phyloP scores from a whole-genome alignment of 2,329 filamentous ascomycete genomes.

The Hymenoscyphus repandus region DNA sequence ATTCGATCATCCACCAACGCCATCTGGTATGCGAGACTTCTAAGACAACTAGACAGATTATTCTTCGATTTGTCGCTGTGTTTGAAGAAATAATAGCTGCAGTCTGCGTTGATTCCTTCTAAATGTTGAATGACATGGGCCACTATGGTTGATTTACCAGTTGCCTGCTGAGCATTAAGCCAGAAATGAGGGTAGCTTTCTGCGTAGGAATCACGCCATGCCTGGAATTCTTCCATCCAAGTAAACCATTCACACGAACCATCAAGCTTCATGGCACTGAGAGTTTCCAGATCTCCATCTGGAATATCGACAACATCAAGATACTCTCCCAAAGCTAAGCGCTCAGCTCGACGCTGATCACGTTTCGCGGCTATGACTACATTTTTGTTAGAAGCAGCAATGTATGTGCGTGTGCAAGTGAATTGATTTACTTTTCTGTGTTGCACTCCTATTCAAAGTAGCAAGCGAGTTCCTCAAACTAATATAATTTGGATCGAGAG shows the following conservation, averaged over 20 bases:
- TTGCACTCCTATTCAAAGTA: slow-evolving; percentile 1
- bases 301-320: slow-evolving; percentile 16
- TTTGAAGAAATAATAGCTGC: slow-evolving; percentile 26
- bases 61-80: slow-evolving; percentile 27
- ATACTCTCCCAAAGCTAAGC: slow-evolving; percentile 7
- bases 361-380: background rate
- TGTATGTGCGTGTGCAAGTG: background rate
- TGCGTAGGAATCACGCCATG: background rate
- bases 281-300: slow-evolving; percentile 16
- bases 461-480: slow-evolving; percentile 15
- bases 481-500: slow-evolving; percentile 22
- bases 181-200: slow-evolving; percentile 19
- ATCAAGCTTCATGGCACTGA: background rate
- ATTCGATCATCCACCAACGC: slow-evolving; percentile 3
- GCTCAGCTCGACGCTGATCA: slow-evolving; percentile 1
- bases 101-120: background rate
- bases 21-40: slow-evolving; percentile 29
- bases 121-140: slow-evolving; percentile 12
- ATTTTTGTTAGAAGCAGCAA: slow-evolving; percentile 10
- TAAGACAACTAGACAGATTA: slow-evolving; percentile 17
- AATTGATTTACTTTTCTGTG: background rate
- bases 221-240: background rate
- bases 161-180: slow-evolving; percentile 27
- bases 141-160: slow-evolving; percentile 32
- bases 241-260: slow-evolving; percentile 1